Conservation (phyloP, 257 asterid species). For the Solanum appendiculatum region DNA sequence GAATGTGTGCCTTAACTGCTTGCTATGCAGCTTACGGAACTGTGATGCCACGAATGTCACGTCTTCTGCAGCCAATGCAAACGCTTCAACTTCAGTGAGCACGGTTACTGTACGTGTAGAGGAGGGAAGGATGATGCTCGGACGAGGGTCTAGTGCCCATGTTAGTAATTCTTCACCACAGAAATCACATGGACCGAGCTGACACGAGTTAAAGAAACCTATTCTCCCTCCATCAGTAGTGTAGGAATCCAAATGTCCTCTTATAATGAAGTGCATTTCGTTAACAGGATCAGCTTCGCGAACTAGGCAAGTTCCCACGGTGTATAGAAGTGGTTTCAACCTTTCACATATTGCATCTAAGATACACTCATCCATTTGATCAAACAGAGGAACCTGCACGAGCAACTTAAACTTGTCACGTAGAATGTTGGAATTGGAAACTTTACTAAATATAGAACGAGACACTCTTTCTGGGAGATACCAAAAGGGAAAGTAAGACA, state of each 20-base stretch:
- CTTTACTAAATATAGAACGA: neutral
- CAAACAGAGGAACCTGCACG: constrained; percentile 50
- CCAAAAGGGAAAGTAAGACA: neutral
- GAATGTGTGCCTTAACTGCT: constrained; percentile 58
- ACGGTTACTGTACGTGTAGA: constrained; percentile 59
- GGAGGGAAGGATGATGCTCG: constrained; percentile 48
- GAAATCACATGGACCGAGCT: constrained; percentile 54
- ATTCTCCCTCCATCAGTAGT: constrained; percentile 65
- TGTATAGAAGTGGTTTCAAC: constrained; percentile 43
- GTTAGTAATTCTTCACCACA: constrained; percentile 69
- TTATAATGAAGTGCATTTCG: constrained; percentile 62
- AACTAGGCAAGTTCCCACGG: constrained; percentile 34
- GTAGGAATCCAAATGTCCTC: constrained; percentile 56
- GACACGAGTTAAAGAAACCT: constrained; percentile 46
- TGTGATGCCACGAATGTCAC: constrained; percentile 55
- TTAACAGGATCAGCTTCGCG: constrained; percentile 65
- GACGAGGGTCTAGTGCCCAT: constrained; percentile 58
- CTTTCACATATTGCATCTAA: constrained; percentile 64
- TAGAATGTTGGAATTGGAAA: neutral
- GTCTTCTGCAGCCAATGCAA: constrained; percentile 45
- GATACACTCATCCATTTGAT: constrained; percentile 51
- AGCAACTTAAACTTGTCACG: neutral
- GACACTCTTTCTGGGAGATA: neutral
- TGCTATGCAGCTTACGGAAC: constrained; percentile 53
- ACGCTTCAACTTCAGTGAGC: constrained; percentile 57